Base-by-base conservation (phyloP, 148 eudicot species). In the Silene latifolia region DNA sequence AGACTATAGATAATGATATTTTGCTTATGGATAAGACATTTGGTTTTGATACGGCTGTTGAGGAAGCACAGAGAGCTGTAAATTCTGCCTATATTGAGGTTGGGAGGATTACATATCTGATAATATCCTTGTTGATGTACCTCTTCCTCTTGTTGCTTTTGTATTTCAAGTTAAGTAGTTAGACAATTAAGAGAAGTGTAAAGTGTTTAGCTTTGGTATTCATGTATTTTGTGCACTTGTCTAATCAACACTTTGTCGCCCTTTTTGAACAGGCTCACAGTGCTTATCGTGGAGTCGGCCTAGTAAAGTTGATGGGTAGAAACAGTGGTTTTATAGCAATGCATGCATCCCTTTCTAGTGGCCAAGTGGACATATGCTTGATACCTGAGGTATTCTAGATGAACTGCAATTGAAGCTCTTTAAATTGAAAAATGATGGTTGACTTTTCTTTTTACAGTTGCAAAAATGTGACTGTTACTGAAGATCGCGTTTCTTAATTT, bases 1-100 rank as follows among this genome's bases (percentile, higher is more conserved):
- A 95, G 85, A 95, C 99, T 70, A 95, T 95, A 44, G 99, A 95
- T 81, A 95, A 95, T 75, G 99, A 95, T 86, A 95, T 95, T 72
- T 81, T 95, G 84, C 87, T 92, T 47, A 92, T 95, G 99, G 99
- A 95, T 76, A 95, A 95, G 76, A 95, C 97, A 72, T 95, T 95
- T 86, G 99, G 99, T 76, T 95, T 95, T 78, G 99, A 95, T 83
- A 92, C 99, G 44, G 99, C 99, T 46, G 99, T 95, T 67, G 99
- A 95, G 86, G 99, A 95, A 86, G 96, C 99, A 32, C 97, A 92
- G 72, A 86, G 99, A 79, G 99, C 99, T 65, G 90, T 95, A 19
- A 90, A 95, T 81, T 89, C 99, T 82, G 99, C 99, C n/a, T 95
- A 92, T 77, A 95, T 92, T 76, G 99, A 95, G 93, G 99, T 95